Evolutionary conservation across 345 rosid species (phyloP).

Genomic region (Sonneratia alba): DNA sequence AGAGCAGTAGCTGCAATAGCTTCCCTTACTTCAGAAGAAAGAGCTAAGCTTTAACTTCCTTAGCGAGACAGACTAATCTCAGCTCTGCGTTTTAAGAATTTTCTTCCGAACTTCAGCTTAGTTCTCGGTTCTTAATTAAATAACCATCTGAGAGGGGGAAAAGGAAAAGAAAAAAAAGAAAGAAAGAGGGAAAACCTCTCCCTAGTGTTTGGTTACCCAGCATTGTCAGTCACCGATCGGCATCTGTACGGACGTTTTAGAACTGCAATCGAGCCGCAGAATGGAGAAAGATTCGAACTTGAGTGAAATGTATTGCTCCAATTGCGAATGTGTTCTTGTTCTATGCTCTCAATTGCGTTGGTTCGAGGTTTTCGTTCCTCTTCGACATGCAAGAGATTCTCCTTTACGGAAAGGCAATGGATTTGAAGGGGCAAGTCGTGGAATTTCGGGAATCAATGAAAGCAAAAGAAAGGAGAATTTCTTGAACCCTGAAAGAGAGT

Average conservation of each 20-base stretch:
- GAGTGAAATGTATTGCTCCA: not conserved
- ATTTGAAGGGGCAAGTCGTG: not conserved
- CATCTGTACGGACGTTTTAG: not conserved
- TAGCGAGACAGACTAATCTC: not conserved
- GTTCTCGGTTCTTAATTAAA: not conserved
- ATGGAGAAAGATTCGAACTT: not conserved
- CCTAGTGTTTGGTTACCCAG: not conserved
- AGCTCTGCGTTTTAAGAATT: not conserved
- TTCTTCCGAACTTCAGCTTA: no score
- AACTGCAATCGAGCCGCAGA: not conserved
- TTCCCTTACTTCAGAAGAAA: slow-evolving; percentile 43
- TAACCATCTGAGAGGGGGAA: not conserved
- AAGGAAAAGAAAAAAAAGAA: no score
- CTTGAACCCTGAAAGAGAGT: slow-evolving; percentile 2
- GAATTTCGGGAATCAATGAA: not conserved
- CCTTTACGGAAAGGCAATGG: not conserved
- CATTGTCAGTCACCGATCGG: no score
- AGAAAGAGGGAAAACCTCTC: not conserved
- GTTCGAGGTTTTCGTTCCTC: no score
- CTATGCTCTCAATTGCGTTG: not conserved
- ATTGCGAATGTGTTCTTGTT: not conserved
- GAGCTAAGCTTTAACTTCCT: slow-evolving; percentile 20
- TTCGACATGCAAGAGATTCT: not conserved
- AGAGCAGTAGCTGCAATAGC: slow-evolving; percentile 20
- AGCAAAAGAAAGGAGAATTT: not conserved